Base-by-base conservation (phyloP, 139 green algal genomes). In the Gonium pectorale region DNA sequence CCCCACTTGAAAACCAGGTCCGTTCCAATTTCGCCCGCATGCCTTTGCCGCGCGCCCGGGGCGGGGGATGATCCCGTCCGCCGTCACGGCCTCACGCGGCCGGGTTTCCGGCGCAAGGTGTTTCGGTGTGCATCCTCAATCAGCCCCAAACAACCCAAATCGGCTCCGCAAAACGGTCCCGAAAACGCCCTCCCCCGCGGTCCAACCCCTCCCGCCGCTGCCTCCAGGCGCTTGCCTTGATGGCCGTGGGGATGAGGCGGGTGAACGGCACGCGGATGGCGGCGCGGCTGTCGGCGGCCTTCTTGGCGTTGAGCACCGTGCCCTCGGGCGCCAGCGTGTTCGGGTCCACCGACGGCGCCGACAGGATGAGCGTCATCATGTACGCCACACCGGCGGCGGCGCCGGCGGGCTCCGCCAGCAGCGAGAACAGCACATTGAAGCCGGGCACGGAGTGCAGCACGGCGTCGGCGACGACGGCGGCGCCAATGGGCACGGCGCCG, bases 311-410 rank as follows among this genome's bases (percentile, higher is more conserved):
- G 9, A 95, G 83, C 38, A 95, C 74, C 21, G 91, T 94, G 73
- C 91, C 93, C 80, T 93, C 85, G 38, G 93, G 93, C n/a, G 91
- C 93, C n/a, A 95, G 89, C 1, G 91, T 95, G 63, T 72, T 79
- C 41, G 93, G 91, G 86, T 95, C 90, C 19, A 95, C 90, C 19
- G 82, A 80, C 19, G 88, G 87, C 24, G 91, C 82, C 27, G 63
- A 87, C 29, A 95, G 90, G 49, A 95, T 74, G n/a, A 96, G 75
- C 29, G 88, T 89, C 87, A 96, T 93, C 89, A 96, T 90, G 85
- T 95, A 96, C 13, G 93, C 91, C n/a, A 96, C 93, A 62, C 89
- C 89, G 33, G 90, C 89, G 31, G 91, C 89, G 6, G 93, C 93
- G 66, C 93, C 93, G 5, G 46, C 54, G 33, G 93, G 93, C 90